phyloP scores from a whole-genome alignment of 2,329 filamentous ascomycete genomes.

The Amesomyces nigricolor region DNA sequence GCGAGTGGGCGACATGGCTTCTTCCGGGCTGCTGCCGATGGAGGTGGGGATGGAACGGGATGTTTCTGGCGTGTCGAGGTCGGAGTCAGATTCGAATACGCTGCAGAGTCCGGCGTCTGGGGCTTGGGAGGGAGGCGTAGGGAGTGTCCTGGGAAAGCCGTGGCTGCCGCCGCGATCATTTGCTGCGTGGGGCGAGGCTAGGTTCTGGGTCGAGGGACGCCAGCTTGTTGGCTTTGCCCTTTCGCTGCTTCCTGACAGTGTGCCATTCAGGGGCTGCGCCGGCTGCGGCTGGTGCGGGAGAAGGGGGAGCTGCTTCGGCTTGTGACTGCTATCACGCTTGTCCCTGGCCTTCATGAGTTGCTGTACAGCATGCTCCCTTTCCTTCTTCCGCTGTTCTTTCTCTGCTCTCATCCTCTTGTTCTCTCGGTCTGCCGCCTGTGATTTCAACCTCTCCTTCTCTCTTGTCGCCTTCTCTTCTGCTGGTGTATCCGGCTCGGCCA shows the following conservation, averaged over 20 bases:
- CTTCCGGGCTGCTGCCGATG: background rate
- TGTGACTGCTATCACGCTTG: background rate
- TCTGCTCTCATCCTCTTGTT: too few relatives aligned
- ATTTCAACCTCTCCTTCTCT: too few relatives aligned
- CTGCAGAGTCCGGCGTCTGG: background rate
- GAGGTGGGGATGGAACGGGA: slow-evolving; percentile 7
- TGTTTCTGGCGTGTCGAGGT: slow-evolving; percentile 4
- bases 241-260: background rate
- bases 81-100: slow-evolving; percentile 1
- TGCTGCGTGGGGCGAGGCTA: background rate
- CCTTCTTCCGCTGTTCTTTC: background rate
- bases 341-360: background rate
- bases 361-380: background rate
- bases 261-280: background rate
- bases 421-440: too few relatives aligned
- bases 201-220: background rate
- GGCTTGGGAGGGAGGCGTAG: background rate
- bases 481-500: background rate
- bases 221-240: background rate
- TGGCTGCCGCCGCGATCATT: slow-evolving; percentile 4
- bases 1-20: background rate
- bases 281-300: background rate
- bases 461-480: background rate
- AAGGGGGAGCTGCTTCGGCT: background rate
- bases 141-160: background rate